phyloP scores from a whole-genome alignment of 257 asterid species.

The Solanum corneliomulleri region DNA sequence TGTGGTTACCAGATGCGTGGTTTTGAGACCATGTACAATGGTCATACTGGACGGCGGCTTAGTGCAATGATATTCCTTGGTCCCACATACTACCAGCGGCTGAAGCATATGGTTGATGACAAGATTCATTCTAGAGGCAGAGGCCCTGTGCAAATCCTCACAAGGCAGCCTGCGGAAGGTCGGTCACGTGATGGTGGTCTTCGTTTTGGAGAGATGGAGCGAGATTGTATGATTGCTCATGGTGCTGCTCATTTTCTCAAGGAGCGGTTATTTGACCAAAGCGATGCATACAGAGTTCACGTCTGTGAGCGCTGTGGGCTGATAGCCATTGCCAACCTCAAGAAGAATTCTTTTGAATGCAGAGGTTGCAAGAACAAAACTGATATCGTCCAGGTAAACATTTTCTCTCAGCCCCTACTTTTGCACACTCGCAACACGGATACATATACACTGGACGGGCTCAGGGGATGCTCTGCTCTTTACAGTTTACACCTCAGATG shows the following conservation, averaged over 20 bases:
- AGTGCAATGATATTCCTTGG: slow-evolving; percentile 82
- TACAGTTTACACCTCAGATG: background rate
- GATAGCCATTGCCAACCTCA: slow-evolving; percentile 87
- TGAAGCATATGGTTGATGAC: slow-evolving; percentile 98
- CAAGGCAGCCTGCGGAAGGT: slow-evolving; percentile 97
- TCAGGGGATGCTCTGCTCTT: background rate
- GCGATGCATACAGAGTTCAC: slow-evolving; percentile 91
- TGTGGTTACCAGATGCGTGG: slow-evolving; percentile 99
- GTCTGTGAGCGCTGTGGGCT: slow-evolving; percentile 88
- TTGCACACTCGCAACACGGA: background rate
- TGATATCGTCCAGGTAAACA: slow-evolving; percentile 76
- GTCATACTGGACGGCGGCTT: slow-evolving; percentile 87
- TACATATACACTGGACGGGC: background rate
- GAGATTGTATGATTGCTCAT: slow-evolving; percentile 97
- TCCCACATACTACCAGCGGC: slow-evolving; percentile 92
- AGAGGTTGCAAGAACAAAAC: slow-evolving; percentile 94
- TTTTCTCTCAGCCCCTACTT: background rate
- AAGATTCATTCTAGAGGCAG: slow-evolving; percentile 97
- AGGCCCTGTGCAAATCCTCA: slow-evolving; percentile 92
- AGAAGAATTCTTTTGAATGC: slow-evolving; percentile 90
- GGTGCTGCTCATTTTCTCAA: slow-evolving; percentile 95
- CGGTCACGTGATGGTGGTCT: slow-evolving; percentile 98
- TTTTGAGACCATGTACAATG: slow-evolving; percentile 93
- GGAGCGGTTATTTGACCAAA: slow-evolving; percentile 87
- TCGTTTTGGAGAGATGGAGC: slow-evolving; percentile 96